Conservation (phyloP, 2,329 filamentous ascomycete genomes). For the Botrytis fabae region DNA sequence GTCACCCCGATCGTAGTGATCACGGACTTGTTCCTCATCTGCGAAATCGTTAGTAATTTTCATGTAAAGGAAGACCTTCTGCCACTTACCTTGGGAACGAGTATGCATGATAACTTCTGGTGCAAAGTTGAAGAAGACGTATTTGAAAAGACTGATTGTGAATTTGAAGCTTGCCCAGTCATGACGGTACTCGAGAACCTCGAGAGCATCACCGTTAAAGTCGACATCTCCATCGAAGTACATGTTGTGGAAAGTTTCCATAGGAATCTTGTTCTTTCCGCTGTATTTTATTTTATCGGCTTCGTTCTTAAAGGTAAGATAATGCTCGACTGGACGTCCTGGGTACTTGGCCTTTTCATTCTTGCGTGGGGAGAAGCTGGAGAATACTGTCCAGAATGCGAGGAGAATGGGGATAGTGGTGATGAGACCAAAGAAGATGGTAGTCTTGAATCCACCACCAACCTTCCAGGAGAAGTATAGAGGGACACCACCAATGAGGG, state of each 20-base stretch:
- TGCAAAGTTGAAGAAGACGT: slow-evolving; percentile 83
- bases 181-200: slow-evolving; percentile 89
- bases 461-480: slow-evolving; percentile 81
- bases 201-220: slow-evolving; percentile 90
- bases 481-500: slow-evolving; percentile 69
- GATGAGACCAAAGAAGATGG: slow-evolving; percentile 80
- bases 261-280: slow-evolving; percentile 77
- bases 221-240: slow-evolving; percentile 95
- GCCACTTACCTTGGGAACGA: slow-evolving; percentile 70
- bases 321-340: slow-evolving; percentile 85
- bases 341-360: slow-evolving; percentile 90
- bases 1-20: slow-evolving; percentile 96
- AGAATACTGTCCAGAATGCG: slow-evolving; percentile 78
- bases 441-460: slow-evolving; percentile 82
- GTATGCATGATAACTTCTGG: slow-evolving; percentile 92
- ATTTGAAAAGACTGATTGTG: slow-evolving; percentile 81
- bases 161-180: slow-evolving; percentile 97
- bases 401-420: slow-evolving; percentile 77
- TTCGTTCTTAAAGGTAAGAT: slow-evolving; percentile 74
- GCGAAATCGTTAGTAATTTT: slow-evolving; percentile 37
- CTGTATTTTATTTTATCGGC: slow-evolving; percentile 65
- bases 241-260: slow-evolving; percentile 96
- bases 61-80: neutral
- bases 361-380: slow-evolving; percentile 79
- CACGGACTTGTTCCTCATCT: slow-evolving; percentile 97